Base-by-base conservation (phyloP, 768 basidiomycete species). In the Pleurotus sapidus region DNA sequence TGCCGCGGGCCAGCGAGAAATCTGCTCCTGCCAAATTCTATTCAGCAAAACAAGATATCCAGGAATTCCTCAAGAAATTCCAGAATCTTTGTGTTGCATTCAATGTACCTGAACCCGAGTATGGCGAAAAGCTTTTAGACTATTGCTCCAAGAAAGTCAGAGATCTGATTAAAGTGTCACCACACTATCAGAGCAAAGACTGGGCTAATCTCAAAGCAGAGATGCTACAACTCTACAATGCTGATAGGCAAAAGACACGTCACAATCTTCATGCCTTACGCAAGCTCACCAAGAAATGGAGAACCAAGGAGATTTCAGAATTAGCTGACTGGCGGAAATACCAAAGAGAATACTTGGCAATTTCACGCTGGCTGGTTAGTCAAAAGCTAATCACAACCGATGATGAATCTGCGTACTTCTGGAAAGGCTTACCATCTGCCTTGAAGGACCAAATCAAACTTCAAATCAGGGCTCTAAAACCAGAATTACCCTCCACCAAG, bases 321-420 rank as follows among this genome's bases (percentile, higher is more conserved):
- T 30, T 63, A 15, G 18, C 45, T 4, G 27, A 23, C 2, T 63
- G 60, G 57, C 49, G 40, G 12, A 55, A 48, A 25, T 63, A 61
- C 48, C 38, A 45, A 3, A 3, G 54, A 14, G 43, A 59, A 0
- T 63, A 61, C 18, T 20, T 58, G 1, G 38, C 40, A 11, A 61
- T 63, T 40, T 49, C 40, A 18, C 57, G 53, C n/a, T 63, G 60
- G 60, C 24, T 63, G 15, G 11, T 55, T 18, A 18, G 25, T 8
- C 43, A 61, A 7, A 12, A 7, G 4, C 58, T 61, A 27, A 43
- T 63, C 5, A 37, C 60, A 9, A 40, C 45, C 2, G 42, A 54
- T 5, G 47, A 55, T 3, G 15, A 60, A 38, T 20, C 51, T 14
- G 50, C 46, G n/a, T 61, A 61, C 37, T 57, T 59, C 18, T 63